A percentile compares a stretch with the other conserved stretches of the same genome.
Evolutionary conservation across 2,329 filamentous ascomycete species (phyloP).

Genomic region (Pseudogymnoascus sp.): DNA sequence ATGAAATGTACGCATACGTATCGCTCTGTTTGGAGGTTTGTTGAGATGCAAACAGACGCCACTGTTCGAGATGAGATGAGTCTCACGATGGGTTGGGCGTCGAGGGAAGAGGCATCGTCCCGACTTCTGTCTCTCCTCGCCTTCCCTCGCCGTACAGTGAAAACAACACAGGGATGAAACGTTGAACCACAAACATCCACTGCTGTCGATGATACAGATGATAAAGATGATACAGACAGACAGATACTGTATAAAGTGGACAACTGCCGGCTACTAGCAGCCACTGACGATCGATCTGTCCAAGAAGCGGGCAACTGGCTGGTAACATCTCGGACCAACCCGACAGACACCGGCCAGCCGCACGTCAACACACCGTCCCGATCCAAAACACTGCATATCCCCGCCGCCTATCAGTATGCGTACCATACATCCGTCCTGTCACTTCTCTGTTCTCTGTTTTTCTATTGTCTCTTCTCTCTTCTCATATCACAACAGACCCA

Average conservation of each 20-base stretch:
- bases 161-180: not conserved
- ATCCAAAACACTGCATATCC: not conserved
- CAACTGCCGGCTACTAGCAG: not conserved
- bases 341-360: not conserved
- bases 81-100: not conserved
- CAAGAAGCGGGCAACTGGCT: not conserved
- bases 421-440: not conserved
- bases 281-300: not conserved
- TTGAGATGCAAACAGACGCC: not conserved
- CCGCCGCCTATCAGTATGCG: not conserved
- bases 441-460: not conserved
- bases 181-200: not conserved
- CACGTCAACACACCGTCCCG: not conserved
- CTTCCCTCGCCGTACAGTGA: not conserved
- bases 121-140: not conserved
- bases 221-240: not conserved
- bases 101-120: not conserved
- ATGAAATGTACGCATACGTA: not conserved
- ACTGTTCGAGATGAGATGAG: not conserved
- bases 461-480: not conserved
- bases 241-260: not conserved
- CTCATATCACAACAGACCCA: not conserved
- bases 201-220: not conserved
- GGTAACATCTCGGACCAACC: conserved; percentile 5
- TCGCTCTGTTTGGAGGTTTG: not conserved